Base-by-base conservation (phyloP, 352 stramenopile genomes). In the Sclerospora graminicola region DNA sequence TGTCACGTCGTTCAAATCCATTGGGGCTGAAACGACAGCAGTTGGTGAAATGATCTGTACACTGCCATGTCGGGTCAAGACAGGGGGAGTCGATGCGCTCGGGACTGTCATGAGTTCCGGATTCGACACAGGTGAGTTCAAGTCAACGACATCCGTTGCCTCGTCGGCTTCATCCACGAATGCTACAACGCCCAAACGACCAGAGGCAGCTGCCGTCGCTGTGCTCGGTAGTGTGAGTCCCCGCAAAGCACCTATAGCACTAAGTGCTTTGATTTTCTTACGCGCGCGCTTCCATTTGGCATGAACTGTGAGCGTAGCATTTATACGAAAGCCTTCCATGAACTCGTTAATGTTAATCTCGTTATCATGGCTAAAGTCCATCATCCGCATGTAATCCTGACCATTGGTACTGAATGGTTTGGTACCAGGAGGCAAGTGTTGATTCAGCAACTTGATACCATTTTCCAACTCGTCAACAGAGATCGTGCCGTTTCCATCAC, bases 291-390 rank as follows among this genome's bases (percentile, higher is more conserved):
- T 86, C 80, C 80, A 91, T 59, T 91, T 91, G 41, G 80, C 80
- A 38, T 87, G 74, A 13, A 86, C 74, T 19, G 80, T 92, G 33
- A 92, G 64, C 53, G 83, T 89, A 26, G 80, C 80, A 36, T 88
- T 87, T 42, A 92, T 84, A 24, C 80, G 75, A 57, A 92, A 92
- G 41, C 80, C 78, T 41, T 92, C 80, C 70, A 92, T 86, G 48
- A 92, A 92, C 67, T 92, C 80, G 51, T 92, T 92, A 45, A 92
- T 92, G 63, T 92, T 89, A 59, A 92, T 82, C 47, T 89, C 70
- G 38, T 88, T 87, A 50, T 92, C 77, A 49, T 84, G 68, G 21
- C 63, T 83, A 33, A 92, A 89, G 54, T 92, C 80, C 42, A 92
- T 66, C 70, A 84, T 86, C n/a, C 60, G 59, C 80, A 92, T 92